These are phyloP conservation scores for Eucalyptus microcorys DNA, from an alignment of 345 rosid species.

Conservation along the genomic window DNA sequence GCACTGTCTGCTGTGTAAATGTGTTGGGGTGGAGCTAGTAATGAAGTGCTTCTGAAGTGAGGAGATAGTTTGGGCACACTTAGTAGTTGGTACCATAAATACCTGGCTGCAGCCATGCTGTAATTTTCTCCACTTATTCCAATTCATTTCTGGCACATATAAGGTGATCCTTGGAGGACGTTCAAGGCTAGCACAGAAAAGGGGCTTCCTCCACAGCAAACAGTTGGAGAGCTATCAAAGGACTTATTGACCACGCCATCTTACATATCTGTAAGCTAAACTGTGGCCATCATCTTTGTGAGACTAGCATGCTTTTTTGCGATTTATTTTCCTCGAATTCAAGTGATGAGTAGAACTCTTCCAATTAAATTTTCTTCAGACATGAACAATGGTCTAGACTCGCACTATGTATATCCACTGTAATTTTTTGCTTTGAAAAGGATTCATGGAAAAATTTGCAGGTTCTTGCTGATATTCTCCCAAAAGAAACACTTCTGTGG, in stretches of 20 bases:
- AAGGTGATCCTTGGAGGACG: slow-evolving; percentile 42
- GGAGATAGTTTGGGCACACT: neutral
- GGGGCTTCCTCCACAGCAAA: slow-evolving; percentile 39
- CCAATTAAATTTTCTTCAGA: neutral
- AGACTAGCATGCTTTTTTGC: neutral
- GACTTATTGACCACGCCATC: slow-evolving; percentile 34
- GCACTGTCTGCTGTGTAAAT: neutral
- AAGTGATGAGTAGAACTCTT: neutral
- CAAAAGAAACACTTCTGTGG: slow-evolving; percentile 68
- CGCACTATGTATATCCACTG: neutral
- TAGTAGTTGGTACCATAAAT: neutral
- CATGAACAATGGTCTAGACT: neutral
- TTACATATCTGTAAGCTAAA: slow-evolving; percentile 25
- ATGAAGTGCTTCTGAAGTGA: neutral
- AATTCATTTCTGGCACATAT: neutral
- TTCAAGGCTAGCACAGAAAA: slow-evolving; percentile 27
- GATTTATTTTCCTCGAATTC: neutral
- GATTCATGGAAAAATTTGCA: slow-evolving; percentile 17
- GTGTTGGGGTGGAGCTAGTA: neutral
- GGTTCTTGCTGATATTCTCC: slow-evolving; percentile 47
- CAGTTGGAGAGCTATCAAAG: slow-evolving; percentile 15
- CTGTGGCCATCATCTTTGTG: neutral
- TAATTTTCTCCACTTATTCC: neutral
- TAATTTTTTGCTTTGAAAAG: neutral
- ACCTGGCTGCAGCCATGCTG: neutral